Evolutionary conservation across 257 asterid genomes (phyloP).

Genomic region (Solanum neorickii): DNA sequence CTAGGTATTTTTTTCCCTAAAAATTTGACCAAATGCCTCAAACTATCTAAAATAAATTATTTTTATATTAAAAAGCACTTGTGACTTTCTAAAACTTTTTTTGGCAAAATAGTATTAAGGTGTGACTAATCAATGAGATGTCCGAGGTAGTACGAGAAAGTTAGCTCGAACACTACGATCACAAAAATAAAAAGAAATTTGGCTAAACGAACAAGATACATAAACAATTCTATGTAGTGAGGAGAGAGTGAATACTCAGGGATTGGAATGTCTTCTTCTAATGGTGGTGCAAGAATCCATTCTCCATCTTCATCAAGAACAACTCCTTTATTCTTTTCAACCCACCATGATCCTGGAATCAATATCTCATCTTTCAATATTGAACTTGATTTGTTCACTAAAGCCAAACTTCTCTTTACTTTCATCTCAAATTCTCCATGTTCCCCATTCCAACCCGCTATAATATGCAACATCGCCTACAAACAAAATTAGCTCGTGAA

Average conservation of each 20-base stretch:
- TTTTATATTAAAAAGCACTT: not conserved
- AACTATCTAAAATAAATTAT: not conserved
- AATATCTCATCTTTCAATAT: slow-evolving; percentile 59
- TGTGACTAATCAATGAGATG: too few species aligned
- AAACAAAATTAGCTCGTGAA: not conserved
- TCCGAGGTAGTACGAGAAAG: too few species aligned
- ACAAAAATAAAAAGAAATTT: too few species aligned
- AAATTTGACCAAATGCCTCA: not conserved
- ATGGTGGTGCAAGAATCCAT: slow-evolving; percentile 52
- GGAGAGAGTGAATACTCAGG: slow-evolving; percentile 34
- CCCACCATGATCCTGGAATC: slow-evolving; percentile 87
- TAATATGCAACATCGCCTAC: slow-evolving; percentile 69
- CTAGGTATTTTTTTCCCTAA: not conserved
- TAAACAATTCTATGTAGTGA: not conserved
- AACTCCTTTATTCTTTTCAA: slow-evolving; percentile 82
- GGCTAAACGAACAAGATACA: not conserved
- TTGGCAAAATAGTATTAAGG: too few species aligned
- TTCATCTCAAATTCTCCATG: slow-evolving; percentile 45
- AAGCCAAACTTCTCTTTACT: slow-evolving; percentile 58
- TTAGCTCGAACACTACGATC: too few species aligned
- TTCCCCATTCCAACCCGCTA: slow-evolving; percentile 77
- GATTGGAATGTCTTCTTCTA: slow-evolving; percentile 58
- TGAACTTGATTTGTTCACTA: slow-evolving; percentile 67
- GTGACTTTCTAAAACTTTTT: too few species aligned
- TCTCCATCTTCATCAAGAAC: slow-evolving; percentile 39